Evolutionary conservation across 2,329 filamentous ascomycete genomes (phyloP).

Genomic region (Tympanopsis confertula): DNA sequence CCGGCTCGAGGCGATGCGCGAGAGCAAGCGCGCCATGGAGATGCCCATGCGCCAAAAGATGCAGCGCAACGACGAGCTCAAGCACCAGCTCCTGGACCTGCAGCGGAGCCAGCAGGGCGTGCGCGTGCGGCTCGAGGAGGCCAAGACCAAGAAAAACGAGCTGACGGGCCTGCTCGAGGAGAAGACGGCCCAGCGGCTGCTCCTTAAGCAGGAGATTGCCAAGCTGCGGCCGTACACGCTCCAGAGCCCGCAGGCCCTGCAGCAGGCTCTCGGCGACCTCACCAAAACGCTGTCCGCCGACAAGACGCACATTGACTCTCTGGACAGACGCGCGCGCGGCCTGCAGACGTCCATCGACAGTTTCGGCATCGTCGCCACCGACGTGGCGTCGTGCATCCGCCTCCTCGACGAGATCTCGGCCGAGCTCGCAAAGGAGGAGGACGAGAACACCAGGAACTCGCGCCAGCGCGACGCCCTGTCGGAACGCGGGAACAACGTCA

Average conservation of each 20-base stretch:
- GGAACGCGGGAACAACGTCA: slow-evolving; percentile 77
- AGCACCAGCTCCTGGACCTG: slow-evolving; percentile 69
- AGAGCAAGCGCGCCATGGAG: slow-evolving; percentile 70
- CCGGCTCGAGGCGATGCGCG: slow-evolving; percentile 70
- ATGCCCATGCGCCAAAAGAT: slow-evolving; percentile 74
- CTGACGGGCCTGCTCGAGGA: slow-evolving; percentile 64
- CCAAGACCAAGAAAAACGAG: slow-evolving; percentile 68
- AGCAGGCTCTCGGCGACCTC: slow-evolving; percentile 71
- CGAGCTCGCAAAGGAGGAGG: slow-evolving; percentile 81
- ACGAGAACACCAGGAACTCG: slow-evolving; percentile 69
- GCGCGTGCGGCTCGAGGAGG: slow-evolving; percentile 68
- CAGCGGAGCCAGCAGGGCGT: slow-evolving; percentile 74
- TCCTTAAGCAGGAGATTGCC: slow-evolving; percentile 70
- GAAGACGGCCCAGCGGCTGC: slow-evolving; percentile 57
- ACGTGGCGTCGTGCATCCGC: slow-evolving; percentile 80
- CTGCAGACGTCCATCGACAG: slow-evolving; percentile 86
- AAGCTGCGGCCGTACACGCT: slow-evolving; percentile 87
- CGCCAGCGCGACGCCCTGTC: slow-evolving; percentile 78
- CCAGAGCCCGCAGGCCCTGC: slow-evolving; percentile 74
- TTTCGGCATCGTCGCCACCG: slow-evolving; percentile 70
- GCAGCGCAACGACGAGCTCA: slow-evolving; percentile 75
- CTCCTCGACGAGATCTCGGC: slow-evolving; percentile 74
- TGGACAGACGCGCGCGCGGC: slow-evolving; percentile 79
- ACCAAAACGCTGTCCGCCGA: slow-evolving; percentile 67
- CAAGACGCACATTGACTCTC: slow-evolving; percentile 72